Conservation (phyloP, 371 early-diverging fungal genomes). For the Fennellomyces sp. region DNA sequence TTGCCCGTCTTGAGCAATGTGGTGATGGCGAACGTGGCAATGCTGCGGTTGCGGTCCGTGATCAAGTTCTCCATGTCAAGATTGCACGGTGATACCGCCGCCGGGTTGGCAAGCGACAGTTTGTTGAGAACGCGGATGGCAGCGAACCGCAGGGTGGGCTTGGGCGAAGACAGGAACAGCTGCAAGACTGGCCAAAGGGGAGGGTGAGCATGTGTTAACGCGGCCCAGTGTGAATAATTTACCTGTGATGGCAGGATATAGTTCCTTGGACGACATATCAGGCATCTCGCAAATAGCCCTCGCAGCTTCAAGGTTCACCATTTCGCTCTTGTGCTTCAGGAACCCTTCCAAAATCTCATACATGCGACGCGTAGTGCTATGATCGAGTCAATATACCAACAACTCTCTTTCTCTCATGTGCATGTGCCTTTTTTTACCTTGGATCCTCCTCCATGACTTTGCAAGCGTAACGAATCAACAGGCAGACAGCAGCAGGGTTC, state of each 20-base stretch:
- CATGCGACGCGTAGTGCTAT: slow-evolving; percentile 70
- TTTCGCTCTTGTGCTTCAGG: slow-evolving; percentile 93
- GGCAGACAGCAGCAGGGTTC: slow-evolving; percentile 87
- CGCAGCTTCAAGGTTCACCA: slow-evolving; percentile 97
- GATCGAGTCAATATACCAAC: not conserved
- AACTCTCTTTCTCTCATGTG: not conserved
- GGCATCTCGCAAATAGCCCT: slow-evolving; percentile 92
- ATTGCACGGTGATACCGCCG: slow-evolving; percentile 92
- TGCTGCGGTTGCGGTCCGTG: slow-evolving; percentile 94
- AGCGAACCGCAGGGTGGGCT: slow-evolving; percentile 93
- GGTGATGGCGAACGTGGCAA: slow-evolving; percentile 98
- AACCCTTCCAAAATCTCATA: slow-evolving; percentile 87
- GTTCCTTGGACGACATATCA: slow-evolving; percentile 80
- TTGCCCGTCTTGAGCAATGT: slow-evolving; percentile 98
- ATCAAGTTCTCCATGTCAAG: slow-evolving; percentile 97
- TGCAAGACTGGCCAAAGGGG: slow-evolving; percentile 80
- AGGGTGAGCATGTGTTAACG: no score
- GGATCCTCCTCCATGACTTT: slow-evolving; percentile 94
- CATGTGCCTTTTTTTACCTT: slow-evolving; percentile 37
- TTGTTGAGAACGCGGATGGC: slow-evolving; percentile 95
- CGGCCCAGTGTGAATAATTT: no score
- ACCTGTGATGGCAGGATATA: slow-evolving; percentile 91
- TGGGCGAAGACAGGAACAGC: slow-evolving; percentile 89
- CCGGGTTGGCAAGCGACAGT: slow-evolving; percentile 86
- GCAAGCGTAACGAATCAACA: slow-evolving; percentile 91